Conservation (phyloP, 2,329 filamentous ascomycete genomes). For the Stachybotrys elegans region DNA sequence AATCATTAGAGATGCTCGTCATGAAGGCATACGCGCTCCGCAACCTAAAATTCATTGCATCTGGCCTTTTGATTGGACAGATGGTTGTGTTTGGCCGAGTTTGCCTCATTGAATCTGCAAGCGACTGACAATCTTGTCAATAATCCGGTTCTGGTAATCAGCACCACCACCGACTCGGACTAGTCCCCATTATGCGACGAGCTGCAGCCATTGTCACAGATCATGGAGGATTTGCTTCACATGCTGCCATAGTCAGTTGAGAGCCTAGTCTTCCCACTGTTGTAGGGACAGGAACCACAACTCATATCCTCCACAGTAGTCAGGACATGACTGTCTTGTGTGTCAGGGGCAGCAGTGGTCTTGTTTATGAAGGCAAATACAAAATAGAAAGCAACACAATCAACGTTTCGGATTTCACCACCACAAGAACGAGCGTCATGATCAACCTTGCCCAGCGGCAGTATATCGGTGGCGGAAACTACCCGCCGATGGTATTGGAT, state of each 20-base stretch:
- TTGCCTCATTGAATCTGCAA: slow-evolving; percentile 24
- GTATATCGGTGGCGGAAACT: no score
- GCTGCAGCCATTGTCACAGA: slow-evolving; percentile 30
- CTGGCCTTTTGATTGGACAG: slow-evolving; percentile 26
- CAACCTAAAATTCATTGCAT: slow-evolving; percentile 20
- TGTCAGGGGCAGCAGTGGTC: slow-evolving; percentile 29
- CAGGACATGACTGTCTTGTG: slow-evolving; percentile 33
- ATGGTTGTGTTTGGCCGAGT: slow-evolving; percentile 25
- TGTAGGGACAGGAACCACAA: slow-evolving; percentile 28
- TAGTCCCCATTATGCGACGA: slow-evolving; percentile 33
- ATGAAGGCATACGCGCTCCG: slow-evolving; percentile 30
- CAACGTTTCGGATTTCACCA: slow-evolving; percentile 18
- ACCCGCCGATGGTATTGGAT: no score
- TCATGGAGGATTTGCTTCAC: slow-evolving; percentile 31
- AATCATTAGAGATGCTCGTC: slow-evolving; percentile 29
- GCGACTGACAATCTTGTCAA: slow-evolving; percentile 24
- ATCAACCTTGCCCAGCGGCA: slow-evolving; percentile 33
- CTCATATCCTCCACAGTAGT: slow-evolving; percentile 28
- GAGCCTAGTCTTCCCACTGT: slow-evolving; percentile 31
- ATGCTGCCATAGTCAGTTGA: slow-evolving; percentile 35
- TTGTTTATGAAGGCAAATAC: slow-evolving; percentile 30
- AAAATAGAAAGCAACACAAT: slow-evolving; percentile 25
- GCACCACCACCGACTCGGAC: slow-evolving; percentile 28
- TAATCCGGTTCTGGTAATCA: slow-evolving; percentile 28
- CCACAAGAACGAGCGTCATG: slow-evolving; percentile 26